phyloP scores from a whole-genome alignment of 805 yeast species.

The Saturnispora besseyi region DNA sequence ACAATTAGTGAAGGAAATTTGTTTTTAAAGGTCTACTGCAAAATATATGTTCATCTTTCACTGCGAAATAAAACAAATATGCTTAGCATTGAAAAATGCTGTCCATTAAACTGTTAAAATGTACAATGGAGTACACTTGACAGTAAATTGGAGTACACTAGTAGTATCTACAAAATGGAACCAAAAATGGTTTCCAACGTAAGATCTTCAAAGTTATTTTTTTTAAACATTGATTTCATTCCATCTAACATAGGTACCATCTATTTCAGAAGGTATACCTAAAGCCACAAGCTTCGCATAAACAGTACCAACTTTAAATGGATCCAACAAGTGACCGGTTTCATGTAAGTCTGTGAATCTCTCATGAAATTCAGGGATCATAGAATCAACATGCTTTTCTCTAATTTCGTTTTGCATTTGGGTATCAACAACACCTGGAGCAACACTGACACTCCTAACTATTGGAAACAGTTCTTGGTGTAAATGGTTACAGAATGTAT shows the following conservation, averaged over 20 bases:
- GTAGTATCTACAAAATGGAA: too few species aligned
- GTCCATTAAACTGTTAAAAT: not conserved
- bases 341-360: constrained; percentile 58
- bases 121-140: too few species aligned
- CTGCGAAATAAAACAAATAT: not conserved
- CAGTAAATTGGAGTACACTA: too few species aligned
- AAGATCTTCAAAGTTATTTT: not conserved
- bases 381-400: constrained; percentile 45
- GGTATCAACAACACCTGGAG: constrained; percentile 95
- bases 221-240: constrained; percentile 3
- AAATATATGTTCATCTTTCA: not conserved
- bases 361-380: constrained; percentile 51
- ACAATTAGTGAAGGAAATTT: too few species aligned
- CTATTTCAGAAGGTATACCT: constrained; percentile 48
- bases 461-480: constrained; percentile 55
- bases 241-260: constrained; percentile 61
- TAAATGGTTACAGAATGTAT: constrained; percentile 60
- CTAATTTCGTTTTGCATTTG: constrained; percentile 80
- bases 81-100: not conserved
- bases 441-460: constrained; percentile 60
- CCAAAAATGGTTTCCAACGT: too few species aligned
- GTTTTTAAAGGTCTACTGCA: not conserved
- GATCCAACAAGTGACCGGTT: constrained; percentile 50
- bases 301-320: constrained; percentile 63
- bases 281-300: constrained; percentile 56